phyloP scores from a whole-genome alignment of 331 rosid genomes.

The Malus hybrid region DNA sequence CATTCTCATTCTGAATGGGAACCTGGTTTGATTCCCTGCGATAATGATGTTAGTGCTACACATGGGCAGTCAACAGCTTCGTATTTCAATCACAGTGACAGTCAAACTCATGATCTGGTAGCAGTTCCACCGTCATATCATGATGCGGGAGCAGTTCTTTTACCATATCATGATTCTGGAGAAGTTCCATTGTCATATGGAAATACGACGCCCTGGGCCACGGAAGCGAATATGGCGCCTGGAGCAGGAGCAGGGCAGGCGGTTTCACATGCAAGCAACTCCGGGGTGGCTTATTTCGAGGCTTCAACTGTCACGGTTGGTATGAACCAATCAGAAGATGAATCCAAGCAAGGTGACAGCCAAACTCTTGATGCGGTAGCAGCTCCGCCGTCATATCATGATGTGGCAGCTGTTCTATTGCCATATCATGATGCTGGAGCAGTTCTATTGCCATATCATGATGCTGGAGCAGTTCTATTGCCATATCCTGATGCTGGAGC shows the following conservation, averaged over 20 bases:
- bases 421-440: no score
- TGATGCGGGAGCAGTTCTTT: constrained; percentile 1
- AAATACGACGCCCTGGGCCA: constrained; percentile 4
- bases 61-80: constrained; percentile 17
- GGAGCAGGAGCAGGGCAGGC: neutral
- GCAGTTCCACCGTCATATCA: neutral
- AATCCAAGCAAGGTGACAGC: no score
- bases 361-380: neutral
- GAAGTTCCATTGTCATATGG: constrained; percentile 4
- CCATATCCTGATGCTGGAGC: constrained; percentile 2
- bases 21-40: constrained; percentile 2
- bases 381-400: no score
- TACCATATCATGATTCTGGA: neutral
- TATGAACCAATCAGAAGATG: no score
- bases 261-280: no score
- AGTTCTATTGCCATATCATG: neutral
- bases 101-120: constrained; percentile 10
- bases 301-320: no score
- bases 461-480: neutral
- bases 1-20: neutral
- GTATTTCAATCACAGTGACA: constrained; percentile 14
- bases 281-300: no score
- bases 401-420: no score
- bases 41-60: neutral
- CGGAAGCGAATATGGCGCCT: constrained; percentile 13